Percentiles rank a stretch among this genome's conserved stretches.
Evolutionary conservation across 108 stramenopile species (phyloP).

Genomic region (Skeletonema grethae): DNA sequence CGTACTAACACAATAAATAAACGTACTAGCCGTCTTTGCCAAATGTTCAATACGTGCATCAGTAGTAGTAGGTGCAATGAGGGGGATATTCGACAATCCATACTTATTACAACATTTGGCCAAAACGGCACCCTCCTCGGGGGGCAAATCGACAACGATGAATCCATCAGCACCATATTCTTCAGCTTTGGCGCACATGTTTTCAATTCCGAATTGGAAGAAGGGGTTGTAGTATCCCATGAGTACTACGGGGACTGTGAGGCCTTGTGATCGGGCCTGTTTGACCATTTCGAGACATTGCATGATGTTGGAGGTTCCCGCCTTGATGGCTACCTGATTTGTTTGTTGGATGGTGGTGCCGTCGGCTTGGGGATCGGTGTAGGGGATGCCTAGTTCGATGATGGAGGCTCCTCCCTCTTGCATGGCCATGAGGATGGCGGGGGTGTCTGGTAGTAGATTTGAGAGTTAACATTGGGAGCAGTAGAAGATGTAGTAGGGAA

Average conservation of each 20-base stretch:
- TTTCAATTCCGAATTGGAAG: conserved; percentile 91
- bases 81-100: conserved; percentile 93
- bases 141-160: conserved; percentile 98
- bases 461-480: neutral
- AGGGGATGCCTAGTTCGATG: conserved; percentile 98
- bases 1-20: conserved; percentile 97
- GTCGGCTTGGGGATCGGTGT: conserved; percentile 99
- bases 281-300: conserved; percentile 90
- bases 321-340: conserved; percentile 93
- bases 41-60: conserved; percentile 91
- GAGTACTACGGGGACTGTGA: conserved; percentile 96
- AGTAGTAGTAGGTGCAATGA: conserved; percentile 96
- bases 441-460: conserved; percentile 69
- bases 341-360: conserved; percentile 96
- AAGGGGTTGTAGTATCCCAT: conserved; percentile 99
- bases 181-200: conserved; percentile 82
- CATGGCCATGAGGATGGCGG: conserved; percentile 93
- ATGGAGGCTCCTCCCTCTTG: conserved; percentile 94
- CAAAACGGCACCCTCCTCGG: conserved; percentile 89
- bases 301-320: conserved; percentile 81
- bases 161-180: conserved; percentile 92
- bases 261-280: conserved; percentile 84
- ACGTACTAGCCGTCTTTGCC: conserved; percentile 85
- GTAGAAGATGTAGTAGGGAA: neutral
- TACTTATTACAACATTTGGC: conserved; percentile 82